These are phyloP conservation scores for Pseudohalonectria lignicola DNA, from an alignment of 2,329 filamentous ascomycete species.

Conservation along the genomic window DNA sequence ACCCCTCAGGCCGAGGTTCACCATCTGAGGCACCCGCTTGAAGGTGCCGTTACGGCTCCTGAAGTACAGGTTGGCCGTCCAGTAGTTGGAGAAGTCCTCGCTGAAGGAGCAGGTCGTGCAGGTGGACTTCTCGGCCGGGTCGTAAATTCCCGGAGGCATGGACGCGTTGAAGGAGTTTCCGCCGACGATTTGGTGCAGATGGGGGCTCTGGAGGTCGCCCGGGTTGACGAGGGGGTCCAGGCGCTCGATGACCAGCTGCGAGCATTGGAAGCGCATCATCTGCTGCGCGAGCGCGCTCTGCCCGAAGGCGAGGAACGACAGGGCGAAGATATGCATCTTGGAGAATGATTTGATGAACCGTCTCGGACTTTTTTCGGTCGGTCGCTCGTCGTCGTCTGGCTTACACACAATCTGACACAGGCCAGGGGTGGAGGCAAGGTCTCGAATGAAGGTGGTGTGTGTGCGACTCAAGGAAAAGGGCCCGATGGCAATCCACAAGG, in stretches of 20 bases:
- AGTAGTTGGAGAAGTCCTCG: constrained; percentile 26
- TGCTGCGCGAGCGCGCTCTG: constrained; percentile 4
- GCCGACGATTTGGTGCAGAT: constrained; percentile 27
- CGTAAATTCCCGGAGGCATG: constrained; percentile 14
- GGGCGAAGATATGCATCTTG: not conserved
- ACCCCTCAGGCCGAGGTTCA: constrained; percentile 2
- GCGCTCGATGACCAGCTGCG: constrained; percentile 12
- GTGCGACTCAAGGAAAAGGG: no score
- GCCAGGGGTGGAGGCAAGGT: no score
- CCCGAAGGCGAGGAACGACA: not conserved
- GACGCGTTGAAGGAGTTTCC: constrained; percentile 27
- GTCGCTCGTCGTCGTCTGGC: not conserved
- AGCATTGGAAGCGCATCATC: constrained; percentile 14
- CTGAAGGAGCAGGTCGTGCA: constrained; percentile 20
- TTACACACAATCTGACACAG: not conserved
- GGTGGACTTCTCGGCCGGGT: constrained; percentile 10
- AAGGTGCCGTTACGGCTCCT: constrained; percentile 17
- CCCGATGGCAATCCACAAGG: not conserved
- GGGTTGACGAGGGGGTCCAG: constrained; percentile 20
- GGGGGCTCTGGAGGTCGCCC: constrained; percentile 20
- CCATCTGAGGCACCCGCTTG: constrained; percentile 9
- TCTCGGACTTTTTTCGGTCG: not conserved
- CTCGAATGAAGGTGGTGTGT: no score
- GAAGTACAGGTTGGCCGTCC: constrained; percentile 21
- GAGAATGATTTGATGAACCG: not conserved